phyloP scores from a whole-genome alignment of 139 green algal genomes.

The Nannochloris sp. region DNA sequence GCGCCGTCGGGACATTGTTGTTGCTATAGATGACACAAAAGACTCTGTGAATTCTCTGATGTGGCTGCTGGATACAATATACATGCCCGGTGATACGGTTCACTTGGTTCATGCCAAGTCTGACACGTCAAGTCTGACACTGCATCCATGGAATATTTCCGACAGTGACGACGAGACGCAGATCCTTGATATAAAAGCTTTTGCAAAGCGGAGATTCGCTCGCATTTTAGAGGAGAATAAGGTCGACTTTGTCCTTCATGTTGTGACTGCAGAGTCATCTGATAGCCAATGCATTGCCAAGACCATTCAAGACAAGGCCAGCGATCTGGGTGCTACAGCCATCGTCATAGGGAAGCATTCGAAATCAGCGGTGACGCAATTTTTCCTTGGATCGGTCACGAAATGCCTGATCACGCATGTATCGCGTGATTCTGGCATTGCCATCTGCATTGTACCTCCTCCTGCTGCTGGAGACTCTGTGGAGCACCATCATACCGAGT shows the following conservation, averaged over 20 bases:
- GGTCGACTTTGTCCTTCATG: slow-evolving; percentile 27
- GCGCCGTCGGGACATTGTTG: slow-evolving; percentile 7
- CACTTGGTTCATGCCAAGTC: slow-evolving; percentile 29
- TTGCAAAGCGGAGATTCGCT: slow-evolving; percentile 26
- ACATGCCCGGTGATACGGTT: slow-evolving; percentile 12
- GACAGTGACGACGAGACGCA: slow-evolving; percentile 19
- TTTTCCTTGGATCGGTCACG: slow-evolving; percentile 23
- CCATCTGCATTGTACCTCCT: no score
- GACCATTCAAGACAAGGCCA: slow-evolving; percentile 22
- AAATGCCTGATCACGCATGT: slow-evolving; percentile 6
- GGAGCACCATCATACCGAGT: no score
- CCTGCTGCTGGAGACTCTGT: no score
- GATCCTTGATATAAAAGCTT: slow-evolving; percentile 27
- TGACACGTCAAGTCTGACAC: slow-evolving; percentile 5
- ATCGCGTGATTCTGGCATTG: no score
- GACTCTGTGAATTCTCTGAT: slow-evolving; percentile 18
- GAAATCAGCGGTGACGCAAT: slow-evolving; percentile 17
- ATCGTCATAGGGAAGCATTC: slow-evolving; percentile 20
- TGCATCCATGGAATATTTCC: slow-evolving; percentile 30
- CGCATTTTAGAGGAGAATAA: slow-evolving; percentile 19
- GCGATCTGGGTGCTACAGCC: slow-evolving; percentile 4
- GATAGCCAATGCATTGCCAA: slow-evolving; percentile 12
- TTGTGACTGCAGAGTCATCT: slow-evolving; percentile 16
- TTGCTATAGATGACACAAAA: slow-evolving; percentile 18
- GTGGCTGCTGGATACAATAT: slow-evolving; percentile 14